Base-by-base conservation (phyloP, 352 stramenopile species). In the Phytophthora foliorum region DNA sequence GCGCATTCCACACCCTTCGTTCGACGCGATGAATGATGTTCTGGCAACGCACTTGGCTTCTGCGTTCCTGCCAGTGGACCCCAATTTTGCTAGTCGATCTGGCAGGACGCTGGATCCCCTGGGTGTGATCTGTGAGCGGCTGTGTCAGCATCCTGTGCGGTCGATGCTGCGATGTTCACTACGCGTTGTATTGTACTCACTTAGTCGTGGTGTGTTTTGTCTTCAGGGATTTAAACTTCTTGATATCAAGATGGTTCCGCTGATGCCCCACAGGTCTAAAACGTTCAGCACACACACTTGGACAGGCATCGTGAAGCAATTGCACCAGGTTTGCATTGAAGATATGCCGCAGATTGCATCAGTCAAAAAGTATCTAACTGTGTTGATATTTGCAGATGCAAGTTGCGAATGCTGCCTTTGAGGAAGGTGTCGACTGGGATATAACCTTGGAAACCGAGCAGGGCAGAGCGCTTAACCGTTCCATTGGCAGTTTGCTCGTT, bases 201-300 rank as follows among this genome's bases (percentile, higher is more conserved):
- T 6, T 53, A 31, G 7, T 29, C 45, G 6, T 49, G 6, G 31
- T 55, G 29, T 19, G 34, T 52, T 53, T 45, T 32, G 1, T 3
- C 6, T 17, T 9, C 53, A 93, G 86, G 86, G 73, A 6, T 93
- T 78, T 59, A 94, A 92, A 39, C 63, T 94, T 11, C 58, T 94
- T 24, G 81, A 92, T 64, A 71, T 92, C 58, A 94, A 91, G 61
- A 87, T 80, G 45, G 69, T 85, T 21, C 86, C 86, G 10, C 65
- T 89, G 56, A 90, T 93, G 83, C 80, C 86, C 4, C 77, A 81
- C 3, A 72, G 70, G 6, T 94, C 86, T 2, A 90, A 91, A 53
- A 67, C 82, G 51, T 94, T 92, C 32, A 92, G 75, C 48, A 86
- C 83, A 2, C 86, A 94, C 67, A 81, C 78, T n/a, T 94, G 86